phyloP scores from a whole-genome alignment of 1,139 yeast species.

The Wickerhamiella infanticola region DNA sequence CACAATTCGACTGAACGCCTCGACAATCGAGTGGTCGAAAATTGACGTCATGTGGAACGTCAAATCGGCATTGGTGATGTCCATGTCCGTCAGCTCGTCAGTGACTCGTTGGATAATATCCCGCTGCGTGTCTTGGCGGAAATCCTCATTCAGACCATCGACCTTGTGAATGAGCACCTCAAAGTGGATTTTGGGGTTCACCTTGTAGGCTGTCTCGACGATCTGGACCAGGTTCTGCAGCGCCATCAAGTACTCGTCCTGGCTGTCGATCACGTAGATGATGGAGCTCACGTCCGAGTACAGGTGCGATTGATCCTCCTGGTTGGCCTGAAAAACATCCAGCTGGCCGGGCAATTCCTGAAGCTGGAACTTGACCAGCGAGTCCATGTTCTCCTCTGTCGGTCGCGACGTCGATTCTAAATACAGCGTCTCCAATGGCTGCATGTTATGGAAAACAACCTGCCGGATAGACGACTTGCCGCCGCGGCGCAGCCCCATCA shows the following conservation, averaged over 20 bases:
- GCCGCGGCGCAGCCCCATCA: conserved; percentile 63
- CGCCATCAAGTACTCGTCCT: conserved; percentile 88
- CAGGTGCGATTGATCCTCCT: conserved; percentile 52
- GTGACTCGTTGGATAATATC: conserved; percentile 94
- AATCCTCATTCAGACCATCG: conserved; percentile 89
- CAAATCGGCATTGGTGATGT: conserved; percentile 80
- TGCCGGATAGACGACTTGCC: conserved; percentile 90
- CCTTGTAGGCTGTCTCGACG: conserved; percentile 73
- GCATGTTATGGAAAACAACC: conserved; percentile 94
- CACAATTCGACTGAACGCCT: conserved; percentile 84
- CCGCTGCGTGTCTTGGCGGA: conserved; percentile 82
- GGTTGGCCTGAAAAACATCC: conserved; percentile 68
- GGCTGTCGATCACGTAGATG: conserved; percentile 79
- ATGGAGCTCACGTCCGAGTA: conserved; percentile 83
- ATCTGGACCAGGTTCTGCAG: conserved; percentile 78
- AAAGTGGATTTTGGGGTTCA: conserved; percentile 72
- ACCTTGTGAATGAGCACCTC: conserved; percentile 91
- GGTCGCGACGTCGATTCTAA: conserved; percentile 85
- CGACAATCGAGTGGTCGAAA: conserved; percentile 90
- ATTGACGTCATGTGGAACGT: conserved; percentile 85
- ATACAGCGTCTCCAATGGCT: conserved; percentile 82
- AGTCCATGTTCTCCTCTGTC: conserved; percentile 34
- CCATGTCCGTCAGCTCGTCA: conserved; percentile 79
- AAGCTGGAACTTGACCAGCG: conserved; percentile 76
- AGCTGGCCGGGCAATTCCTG: conserved; percentile 94